Percentiles rank a stretch among this genome's conserved stretches.
Evolutionary conservation across 306 rosid species (phyloP).

Genomic region (Echinosophora koreensis): DNA sequence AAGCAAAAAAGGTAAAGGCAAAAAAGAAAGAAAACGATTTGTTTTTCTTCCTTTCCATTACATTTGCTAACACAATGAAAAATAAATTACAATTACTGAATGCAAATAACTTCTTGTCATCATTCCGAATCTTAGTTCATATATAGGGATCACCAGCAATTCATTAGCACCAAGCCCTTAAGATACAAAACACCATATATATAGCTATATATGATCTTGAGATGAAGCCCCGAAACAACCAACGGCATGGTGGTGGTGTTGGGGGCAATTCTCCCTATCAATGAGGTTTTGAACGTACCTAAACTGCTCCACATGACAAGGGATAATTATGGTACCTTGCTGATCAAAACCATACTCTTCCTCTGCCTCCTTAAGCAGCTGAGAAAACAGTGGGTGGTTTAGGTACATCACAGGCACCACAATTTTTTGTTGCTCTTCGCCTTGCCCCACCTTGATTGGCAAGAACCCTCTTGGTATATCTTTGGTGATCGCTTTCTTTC

Average conservation of each 20-base stretch:
- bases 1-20: not conserved
- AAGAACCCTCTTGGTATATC: slow-evolving; percentile 60
- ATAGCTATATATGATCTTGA: slow-evolving; percentile 9
- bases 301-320: slow-evolving; percentile 77
- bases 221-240: slow-evolving; percentile 39
- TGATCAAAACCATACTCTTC: slow-evolving; percentile 88
- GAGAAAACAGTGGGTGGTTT: slow-evolving; percentile 83
- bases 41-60: not conserved
- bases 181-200: not conserved
- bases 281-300: slow-evolving; percentile 67
- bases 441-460: slow-evolving; percentile 81
- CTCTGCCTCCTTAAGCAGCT: slow-evolving; percentile 77
- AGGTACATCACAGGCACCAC: slow-evolving; percentile 79
- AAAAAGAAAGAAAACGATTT: not conserved
- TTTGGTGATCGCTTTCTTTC: slow-evolving; percentile 38
- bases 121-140: not conserved
- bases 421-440: slow-evolving; percentile 68
- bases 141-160: not conserved
- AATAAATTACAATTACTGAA: not conserved
- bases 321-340: slow-evolving; percentile 78
- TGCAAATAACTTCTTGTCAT: not conserved
- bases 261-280: slow-evolving; percentile 54
- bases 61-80: slow-evolving; percentile 2
- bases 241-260: slow-evolving; percentile 37
- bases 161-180: not conserved